Evolutionary conservation across 140 eudicot species (phyloP).

Genomic region (Cichorium intybus): DNA sequence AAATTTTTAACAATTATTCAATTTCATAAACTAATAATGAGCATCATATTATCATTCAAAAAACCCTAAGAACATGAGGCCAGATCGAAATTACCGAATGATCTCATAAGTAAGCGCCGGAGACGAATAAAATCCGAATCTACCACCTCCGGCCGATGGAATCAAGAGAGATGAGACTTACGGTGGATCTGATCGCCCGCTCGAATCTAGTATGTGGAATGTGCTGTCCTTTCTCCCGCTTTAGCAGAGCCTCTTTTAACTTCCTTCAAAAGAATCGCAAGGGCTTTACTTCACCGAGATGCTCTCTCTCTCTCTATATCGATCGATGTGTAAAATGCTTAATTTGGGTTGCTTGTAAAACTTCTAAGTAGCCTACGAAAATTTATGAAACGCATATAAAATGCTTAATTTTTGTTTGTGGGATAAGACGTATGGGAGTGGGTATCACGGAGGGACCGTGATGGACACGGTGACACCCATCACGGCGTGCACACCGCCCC

Average conservation of each 20-base stretch:
- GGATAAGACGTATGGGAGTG: too few species aligned
- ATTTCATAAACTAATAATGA: not conserved
- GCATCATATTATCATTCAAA: not conserved
- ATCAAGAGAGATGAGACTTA: not conserved
- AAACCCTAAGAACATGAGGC: not conserved
- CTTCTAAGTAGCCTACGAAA: too few species aligned
- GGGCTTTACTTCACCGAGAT: not conserved
- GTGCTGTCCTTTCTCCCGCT: slow-evolving; percentile 8
- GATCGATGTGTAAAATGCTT: too few species aligned
- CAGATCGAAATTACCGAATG: not conserved
- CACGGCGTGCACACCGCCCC: too few species aligned
- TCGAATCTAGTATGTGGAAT: not conserved
- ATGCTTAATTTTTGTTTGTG: too few species aligned
- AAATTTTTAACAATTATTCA: not conserved
- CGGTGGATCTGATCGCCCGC: slow-evolving; percentile 10
- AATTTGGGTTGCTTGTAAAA: too few species aligned
- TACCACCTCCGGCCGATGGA: not conserved
- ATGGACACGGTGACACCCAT: too few species aligned
- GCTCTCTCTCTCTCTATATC: too few species aligned
- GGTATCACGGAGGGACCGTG: too few species aligned
- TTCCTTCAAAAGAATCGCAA: slow-evolving; percentile 4
- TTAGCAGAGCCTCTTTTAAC: slow-evolving; percentile 3
- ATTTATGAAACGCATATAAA: too few species aligned
- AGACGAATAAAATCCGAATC: not conserved
- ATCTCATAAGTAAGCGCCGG: not conserved